A percentile compares a stretch with the other conserved stretches of the same genome.
phyloP scores from a whole-genome alignment of 805 yeast genomes.

The Candida nitratophila region DNA sequence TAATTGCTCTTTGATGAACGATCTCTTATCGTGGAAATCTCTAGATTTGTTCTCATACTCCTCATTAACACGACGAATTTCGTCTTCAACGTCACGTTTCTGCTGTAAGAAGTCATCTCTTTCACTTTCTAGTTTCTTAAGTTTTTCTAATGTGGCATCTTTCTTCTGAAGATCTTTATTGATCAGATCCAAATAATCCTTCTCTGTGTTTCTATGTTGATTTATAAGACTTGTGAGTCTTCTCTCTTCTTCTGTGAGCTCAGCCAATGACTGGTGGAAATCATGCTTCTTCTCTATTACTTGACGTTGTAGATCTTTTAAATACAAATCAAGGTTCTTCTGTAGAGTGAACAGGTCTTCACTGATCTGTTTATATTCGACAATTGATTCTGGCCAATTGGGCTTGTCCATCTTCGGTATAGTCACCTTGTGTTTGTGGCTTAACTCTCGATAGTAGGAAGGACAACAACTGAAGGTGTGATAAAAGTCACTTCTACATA shows the following conservation, averaged over 20 bases:
- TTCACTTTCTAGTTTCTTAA: constrained; percentile 31
- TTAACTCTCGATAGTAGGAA: too few species aligned
- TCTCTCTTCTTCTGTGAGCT: constrained; percentile 14
- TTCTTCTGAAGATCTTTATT: constrained; percentile 13
- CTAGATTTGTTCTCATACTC: constrained; percentile 16
- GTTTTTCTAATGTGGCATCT: constrained; percentile 30
- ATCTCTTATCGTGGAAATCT: constrained; percentile 20
- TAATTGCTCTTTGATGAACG: constrained; percentile 29
- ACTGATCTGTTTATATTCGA: not conserved
- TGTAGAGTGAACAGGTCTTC: constrained; percentile 16
- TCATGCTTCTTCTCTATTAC: constrained; percentile 14
- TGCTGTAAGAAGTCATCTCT: constrained; percentile 25
- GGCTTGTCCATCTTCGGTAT: not conserved
- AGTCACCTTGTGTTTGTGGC: too few species aligned
- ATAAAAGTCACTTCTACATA: too few species aligned
- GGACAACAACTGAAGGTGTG: too few species aligned
- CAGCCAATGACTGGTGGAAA: constrained; percentile 13
- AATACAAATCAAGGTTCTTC: constrained; percentile 7
- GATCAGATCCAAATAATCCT: constrained; percentile 14
- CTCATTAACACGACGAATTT: constrained; percentile 22
- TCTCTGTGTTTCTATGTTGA: constrained; percentile 13
- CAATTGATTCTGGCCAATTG: not conserved
- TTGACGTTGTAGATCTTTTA: constrained; percentile 11
- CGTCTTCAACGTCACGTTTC: constrained; percentile 17
- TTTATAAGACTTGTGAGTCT: constrained; percentile 13